phyloP scores from a whole-genome alignment of 139 green algal genomes.

The Micractinium sp. region DNA sequence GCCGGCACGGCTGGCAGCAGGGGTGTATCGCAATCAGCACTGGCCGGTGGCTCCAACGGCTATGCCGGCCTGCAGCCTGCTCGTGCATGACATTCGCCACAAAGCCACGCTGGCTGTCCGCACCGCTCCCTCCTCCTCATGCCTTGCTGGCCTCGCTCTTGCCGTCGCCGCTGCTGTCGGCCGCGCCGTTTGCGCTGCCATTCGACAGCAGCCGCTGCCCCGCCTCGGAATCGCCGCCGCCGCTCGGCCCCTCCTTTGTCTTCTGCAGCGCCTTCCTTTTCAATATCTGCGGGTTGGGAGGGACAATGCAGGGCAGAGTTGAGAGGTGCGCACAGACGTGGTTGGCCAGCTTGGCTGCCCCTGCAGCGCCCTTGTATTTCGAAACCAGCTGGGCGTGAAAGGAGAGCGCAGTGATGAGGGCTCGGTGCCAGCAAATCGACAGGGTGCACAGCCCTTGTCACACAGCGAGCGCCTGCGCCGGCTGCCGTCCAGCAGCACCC shows the following conservation, averaged over 20 bases:
- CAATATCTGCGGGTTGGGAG: constrained; percentile 12
- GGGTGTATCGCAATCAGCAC: no score
- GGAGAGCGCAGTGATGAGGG: no score
- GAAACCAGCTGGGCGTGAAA: no score
- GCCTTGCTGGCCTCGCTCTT: constrained; percentile 25
- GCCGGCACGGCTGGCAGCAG: not conserved
- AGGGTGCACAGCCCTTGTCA: no score
- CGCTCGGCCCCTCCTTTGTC: not conserved
- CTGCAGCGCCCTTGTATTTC: not conserved
- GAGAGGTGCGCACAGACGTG: not conserved
- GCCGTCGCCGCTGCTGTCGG: no score
- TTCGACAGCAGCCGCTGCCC: constrained; percentile 3
- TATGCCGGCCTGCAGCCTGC: no score
- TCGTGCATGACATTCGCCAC: not conserved
- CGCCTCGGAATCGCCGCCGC: not conserved
- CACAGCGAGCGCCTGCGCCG: no score
- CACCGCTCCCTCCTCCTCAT: not conserved
- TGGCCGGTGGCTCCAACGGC: no score
- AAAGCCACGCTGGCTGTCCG: not conserved
- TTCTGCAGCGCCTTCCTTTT: constrained; percentile 35
- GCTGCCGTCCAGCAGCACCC: not conserved
- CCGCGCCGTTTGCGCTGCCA: not conserved
- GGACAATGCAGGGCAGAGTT: not conserved
- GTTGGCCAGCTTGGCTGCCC: not conserved
- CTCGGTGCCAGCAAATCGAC: no score